These are phyloP conservation scores for Simmondsia chinensis DNA, from an alignment of 148 eudicot genomes.

Conservation along the genomic window DNA sequence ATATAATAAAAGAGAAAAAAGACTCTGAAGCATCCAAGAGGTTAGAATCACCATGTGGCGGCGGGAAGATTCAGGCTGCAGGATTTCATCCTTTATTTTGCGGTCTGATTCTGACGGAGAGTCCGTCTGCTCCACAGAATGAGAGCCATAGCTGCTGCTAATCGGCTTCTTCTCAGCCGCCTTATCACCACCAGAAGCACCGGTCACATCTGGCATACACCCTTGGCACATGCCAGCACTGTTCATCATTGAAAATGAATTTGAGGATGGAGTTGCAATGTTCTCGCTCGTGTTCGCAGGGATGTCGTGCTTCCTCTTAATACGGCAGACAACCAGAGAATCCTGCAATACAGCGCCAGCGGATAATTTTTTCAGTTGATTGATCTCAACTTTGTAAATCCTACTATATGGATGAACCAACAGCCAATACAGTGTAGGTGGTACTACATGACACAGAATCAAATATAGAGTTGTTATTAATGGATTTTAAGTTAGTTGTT, in stretches of 20 bases:
- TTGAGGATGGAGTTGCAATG: slow-evolving; percentile 11
- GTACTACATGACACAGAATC: no score
- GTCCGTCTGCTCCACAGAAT: slow-evolving; percentile 43
- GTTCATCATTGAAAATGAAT: slow-evolving; percentile 11
- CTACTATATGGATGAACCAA: no score
- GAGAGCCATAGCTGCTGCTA: slow-evolving; percentile 47
- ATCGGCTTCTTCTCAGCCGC: slow-evolving; percentile 37
- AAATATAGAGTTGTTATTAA: no score
- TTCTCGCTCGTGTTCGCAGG: slow-evolving; percentile 18
- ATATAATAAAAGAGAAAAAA: neutral
- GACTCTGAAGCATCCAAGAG: neutral
- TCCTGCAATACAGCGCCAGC: slow-evolving; percentile 37
- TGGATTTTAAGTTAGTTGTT: no score
- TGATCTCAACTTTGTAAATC: no score
- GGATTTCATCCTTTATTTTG: slow-evolving; percentile 18
- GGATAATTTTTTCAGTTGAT: no score
- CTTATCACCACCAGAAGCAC: slow-evolving; percentile 17
- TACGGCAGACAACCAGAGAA: slow-evolving; percentile 70
- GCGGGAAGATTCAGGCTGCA: slow-evolving; percentile 28
- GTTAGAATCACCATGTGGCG: neutral
- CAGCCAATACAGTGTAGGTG: no score
- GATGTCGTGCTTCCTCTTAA: slow-evolving; percentile 47
- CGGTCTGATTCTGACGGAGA: slow-evolving; percentile 36
- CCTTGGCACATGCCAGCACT: slow-evolving; percentile 16
- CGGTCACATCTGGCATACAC: slow-evolving; percentile 20